A percentile compares a stretch with the other conserved stretches of the same genome.
Evolutionary conservation across 2,329 filamentous ascomycete species (phyloP).

Genomic region (Rugonectria rugulosa): DNA sequence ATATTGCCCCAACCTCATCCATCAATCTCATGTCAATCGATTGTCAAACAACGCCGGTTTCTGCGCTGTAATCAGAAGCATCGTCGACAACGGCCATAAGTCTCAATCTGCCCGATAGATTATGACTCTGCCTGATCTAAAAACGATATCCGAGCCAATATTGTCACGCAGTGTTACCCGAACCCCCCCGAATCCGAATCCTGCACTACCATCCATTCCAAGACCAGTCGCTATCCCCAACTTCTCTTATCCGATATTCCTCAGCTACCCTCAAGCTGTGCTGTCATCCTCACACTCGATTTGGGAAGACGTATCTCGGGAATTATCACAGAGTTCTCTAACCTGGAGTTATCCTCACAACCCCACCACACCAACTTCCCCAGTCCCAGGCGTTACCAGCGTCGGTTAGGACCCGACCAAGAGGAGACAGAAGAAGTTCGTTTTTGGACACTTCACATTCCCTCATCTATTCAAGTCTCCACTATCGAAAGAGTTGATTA

Average conservation of each 20-base stretch:
- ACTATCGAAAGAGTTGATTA: neutral
- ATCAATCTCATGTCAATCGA: neutral
- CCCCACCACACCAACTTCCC: neutral
- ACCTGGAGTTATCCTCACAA: neutral
- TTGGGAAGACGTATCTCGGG: neutral
- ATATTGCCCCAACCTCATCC: neutral
- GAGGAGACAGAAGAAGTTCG: conserved; percentile 8
- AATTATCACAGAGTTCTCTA: neutral
- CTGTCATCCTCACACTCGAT: neutral
- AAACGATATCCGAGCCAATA: conserved; percentile 3
- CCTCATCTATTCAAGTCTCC: neutral
- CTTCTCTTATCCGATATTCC: conserved; percentile 33
- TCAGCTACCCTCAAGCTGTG: conserved; percentile 10
- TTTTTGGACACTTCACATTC: conserved; percentile 11
- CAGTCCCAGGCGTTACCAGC: neutral
- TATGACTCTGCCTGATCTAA: conserved; percentile 17
- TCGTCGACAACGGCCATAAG: neutral
- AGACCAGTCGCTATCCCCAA: conserved; percentile 24
- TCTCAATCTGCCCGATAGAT: neutral
- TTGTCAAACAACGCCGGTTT: neutral
- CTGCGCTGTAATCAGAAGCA: neutral
- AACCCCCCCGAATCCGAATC: neutral
- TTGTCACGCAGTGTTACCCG: conserved; percentile 9
- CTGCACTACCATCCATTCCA: neutral
- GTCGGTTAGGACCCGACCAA: conserved; percentile 17